Conservation (phyloP, 257 asterid genomes). For the Rehmannia glutinosa region DNA sequence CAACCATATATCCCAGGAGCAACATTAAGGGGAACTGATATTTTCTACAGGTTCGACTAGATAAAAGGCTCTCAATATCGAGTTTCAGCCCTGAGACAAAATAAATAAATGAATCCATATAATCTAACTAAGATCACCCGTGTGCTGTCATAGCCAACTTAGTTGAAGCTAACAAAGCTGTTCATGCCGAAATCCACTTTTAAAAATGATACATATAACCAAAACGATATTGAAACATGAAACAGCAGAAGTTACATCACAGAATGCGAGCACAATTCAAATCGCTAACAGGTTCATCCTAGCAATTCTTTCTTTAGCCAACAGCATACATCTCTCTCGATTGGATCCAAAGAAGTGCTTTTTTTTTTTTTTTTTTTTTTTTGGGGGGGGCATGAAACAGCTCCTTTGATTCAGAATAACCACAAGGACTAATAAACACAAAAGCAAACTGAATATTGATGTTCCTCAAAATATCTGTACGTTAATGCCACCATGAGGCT, state of each 20-base stretch:
- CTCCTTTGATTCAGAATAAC: slow-evolving; percentile 10
- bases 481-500: neutral
- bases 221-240: neutral
- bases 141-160: neutral
- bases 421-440: no score
- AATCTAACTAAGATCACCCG: neutral
- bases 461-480: neutral
- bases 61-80: no score
- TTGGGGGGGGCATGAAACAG: no score
- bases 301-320: neutral
- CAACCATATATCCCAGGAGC: neutral
- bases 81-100: no score
- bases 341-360: neutral
- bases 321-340: neutral
- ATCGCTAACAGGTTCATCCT: neutral
- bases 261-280: neutral
- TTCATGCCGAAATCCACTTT: neutral
- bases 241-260: neutral
- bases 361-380: no score
- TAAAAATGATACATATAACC: neutral
- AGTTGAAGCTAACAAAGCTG: neutral
- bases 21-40: no score
- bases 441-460: no score
- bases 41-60: no score
- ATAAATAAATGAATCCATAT: neutral